A percentile compares a stretch with the other conserved stretches of the same genome.
phyloP scores from a whole-genome alignment of 345 rosid species.

The Xanthoceras sorbifolium region DNA sequence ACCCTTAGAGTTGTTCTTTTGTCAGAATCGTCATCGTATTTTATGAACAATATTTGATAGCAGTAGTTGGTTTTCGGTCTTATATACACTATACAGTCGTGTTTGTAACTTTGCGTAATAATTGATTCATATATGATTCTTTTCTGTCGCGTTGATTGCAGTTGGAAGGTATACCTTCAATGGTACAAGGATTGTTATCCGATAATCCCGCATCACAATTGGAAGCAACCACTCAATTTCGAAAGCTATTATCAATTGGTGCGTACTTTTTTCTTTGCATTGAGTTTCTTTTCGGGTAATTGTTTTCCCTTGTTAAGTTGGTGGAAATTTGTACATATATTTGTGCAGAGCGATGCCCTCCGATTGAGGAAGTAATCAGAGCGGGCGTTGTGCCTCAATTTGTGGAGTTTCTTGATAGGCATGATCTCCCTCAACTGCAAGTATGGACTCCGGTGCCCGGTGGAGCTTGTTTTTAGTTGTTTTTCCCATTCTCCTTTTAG shows the following conservation, averaged over 20 bases:
- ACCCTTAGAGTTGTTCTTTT: not conserved
- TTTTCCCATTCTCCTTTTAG: not conserved
- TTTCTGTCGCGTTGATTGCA: slow-evolving; percentile 12
- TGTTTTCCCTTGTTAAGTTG: not conserved
- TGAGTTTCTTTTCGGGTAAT: not conserved
- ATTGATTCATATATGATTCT: not conserved
- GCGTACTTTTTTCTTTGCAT: not conserved
- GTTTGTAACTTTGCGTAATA: not conserved
- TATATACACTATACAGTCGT: not conserved
- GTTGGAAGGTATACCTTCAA: slow-evolving; percentile 42
- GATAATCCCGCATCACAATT: slow-evolving; percentile 42
- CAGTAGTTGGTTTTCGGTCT: not conserved
- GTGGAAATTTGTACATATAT: not conserved
- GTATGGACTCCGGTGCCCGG: slow-evolving; percentile 10
- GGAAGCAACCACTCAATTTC: slow-evolving; percentile 46
- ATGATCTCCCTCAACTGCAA: slow-evolving; percentile 37
- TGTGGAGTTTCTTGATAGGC: slow-evolving; percentile 39
- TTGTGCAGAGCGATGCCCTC: slow-evolving; percentile 41
- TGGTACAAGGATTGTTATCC: slow-evolving; percentile 49
- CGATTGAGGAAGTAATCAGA: slow-evolving; percentile 44
- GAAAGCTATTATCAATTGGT: slow-evolving; percentile 58
- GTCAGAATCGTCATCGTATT: not conserved
- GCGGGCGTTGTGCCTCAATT: slow-evolving; percentile 45
- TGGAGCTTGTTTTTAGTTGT: not conserved
- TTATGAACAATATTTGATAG: not conserved